Base-by-base conservation (phyloP, 768 basidiomycete genomes). In the Agaricus subrufescens region DNA sequence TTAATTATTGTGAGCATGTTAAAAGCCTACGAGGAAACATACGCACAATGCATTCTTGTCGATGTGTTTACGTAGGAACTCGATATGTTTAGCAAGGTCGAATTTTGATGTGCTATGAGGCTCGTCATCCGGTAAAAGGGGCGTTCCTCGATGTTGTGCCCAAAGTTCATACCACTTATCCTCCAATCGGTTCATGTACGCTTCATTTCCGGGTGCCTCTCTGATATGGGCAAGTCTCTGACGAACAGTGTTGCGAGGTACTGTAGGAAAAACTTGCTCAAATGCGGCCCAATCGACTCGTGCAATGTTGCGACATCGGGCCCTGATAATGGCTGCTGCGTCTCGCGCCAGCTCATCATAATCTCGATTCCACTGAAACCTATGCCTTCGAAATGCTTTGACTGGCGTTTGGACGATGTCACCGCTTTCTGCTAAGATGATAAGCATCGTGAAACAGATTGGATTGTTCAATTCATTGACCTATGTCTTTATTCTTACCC, bases 331-430 rank as follows among this genome's bases (percentile, higher is more conserved):
- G 10, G 83, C 87, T 46, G 84, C 86, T 0, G 87, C 87, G 65
- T 98, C 96, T 52, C 88, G 82, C 26, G 88, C 86, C 39, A 94
- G 79, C 58, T 98, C 96, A 54, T 98, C 94, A 54, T 86, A 92
- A 49, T 95, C 91, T 40, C 79, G 70, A 53, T 82, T 91, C 94
- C 93, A 98, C 47, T 83, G 82, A 66, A 93, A 92, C 53, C 86
- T 78, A 47, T 84, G 80, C 15, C 89, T 79, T 51, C 87, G 76
- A 45, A 63, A 61, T 14, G 63, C 9, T 73, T 75, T 42, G 79
- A 77, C 14, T 77, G 81, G 67, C 82, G 82, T 55, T 30, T 64
- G 54, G 9, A 30, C 46, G 31, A 11, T 34, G 44, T 54, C 30
- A 47, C 44, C 26, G 60, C 65, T 61, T 45, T 10, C 19, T 8